Percentiles rank a stretch among this genome's conserved stretches.
phyloP scores from a whole-genome alignment of 768 basidiomycete genomes.

The Tephrocybe sp. region DNA sequence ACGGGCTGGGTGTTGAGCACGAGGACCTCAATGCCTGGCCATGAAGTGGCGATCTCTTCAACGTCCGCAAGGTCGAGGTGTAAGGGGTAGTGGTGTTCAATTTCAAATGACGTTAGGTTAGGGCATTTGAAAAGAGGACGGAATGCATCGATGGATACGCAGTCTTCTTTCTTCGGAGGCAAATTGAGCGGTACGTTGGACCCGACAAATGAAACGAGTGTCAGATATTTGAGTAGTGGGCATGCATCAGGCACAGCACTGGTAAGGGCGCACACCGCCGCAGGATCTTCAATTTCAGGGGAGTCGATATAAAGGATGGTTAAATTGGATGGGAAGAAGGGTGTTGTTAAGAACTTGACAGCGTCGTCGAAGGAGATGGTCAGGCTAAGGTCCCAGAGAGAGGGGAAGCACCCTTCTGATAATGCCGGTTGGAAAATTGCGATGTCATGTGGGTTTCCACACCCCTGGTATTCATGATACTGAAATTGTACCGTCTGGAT shows the following conservation, averaged over 20 bases:
- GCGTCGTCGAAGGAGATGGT: slow-evolving; percentile 44
- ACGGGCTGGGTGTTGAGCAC: slow-evolving; percentile 46
- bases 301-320: slow-evolving; percentile 53
- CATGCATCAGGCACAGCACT: slow-evolving; percentile 44
- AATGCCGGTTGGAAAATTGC: slow-evolving; percentile 40
- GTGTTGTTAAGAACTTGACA: slow-evolving; percentile 38
- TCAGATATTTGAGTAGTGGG: slow-evolving; percentile 41
- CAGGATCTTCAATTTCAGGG: slow-evolving; percentile 38
- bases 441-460: slow-evolving; percentile 43
- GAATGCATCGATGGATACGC: slow-evolving; percentile 29
- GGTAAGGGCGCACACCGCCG: slow-evolving; percentile 40
- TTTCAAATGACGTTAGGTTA: slow-evolving; percentile 30
- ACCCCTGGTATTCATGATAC: slow-evolving; percentile 45
- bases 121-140: slow-evolving; percentile 33
- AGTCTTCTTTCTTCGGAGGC: slow-evolving; percentile 17
- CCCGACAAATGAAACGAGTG: slow-evolving; percentile 33
- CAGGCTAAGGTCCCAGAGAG: slow-evolving; percentile 49
- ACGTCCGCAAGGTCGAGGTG: slow-evolving; percentile 39
- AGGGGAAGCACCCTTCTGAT: slow-evolving; percentile 48
- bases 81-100: slow-evolving; percentile 37
- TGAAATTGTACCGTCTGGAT: slow-evolving; percentile 53
- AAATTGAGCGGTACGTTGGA: slow-evolving; percentile 5
- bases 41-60: slow-evolving; percentile 40
- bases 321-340: slow-evolving; percentile 46
- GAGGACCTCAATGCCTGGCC: slow-evolving; percentile 42